Evolutionary conservation across 164 flowering plant species (phyloP), one percentile per base, ranked within the genome.

Genomic region (Macadamia tetraphylla): DNA sequence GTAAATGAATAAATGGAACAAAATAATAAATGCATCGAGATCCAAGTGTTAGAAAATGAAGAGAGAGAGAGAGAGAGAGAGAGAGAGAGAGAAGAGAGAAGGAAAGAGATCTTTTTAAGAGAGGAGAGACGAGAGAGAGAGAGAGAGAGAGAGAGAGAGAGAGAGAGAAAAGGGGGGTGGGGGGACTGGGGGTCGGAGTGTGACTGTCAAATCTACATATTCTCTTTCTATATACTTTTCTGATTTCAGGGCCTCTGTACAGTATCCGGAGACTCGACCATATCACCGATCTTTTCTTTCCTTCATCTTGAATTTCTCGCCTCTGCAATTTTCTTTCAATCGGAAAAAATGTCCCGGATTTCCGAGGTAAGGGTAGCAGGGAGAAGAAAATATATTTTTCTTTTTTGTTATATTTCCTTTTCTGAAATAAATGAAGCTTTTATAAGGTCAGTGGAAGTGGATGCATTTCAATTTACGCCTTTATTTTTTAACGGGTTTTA

Each of bases 311-410:
- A 72, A 70, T 71, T 78, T 56, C 61, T 63, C 71, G 73, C 65
- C 76, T 64, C 64, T 70, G 55, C 55, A 70, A 14, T 17, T 58
- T 70, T 49, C 58, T 32, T 48, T 58, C 23, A 49, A 66, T 59
- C 60, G 53, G 57, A 56, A 74, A 23, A 71, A 76, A 79, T 81
- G 80, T 68, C 70, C 70, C 82, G 69, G 81, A 77, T 83, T 76
- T 77, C 77, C 80, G 73, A 85, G 91, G 88, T 85, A 76, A 66
- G 75, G 58, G 40, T 11, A 11, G 56, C 30, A 18, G 3, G 17
- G 5, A 9, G 43, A 60, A 32, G n/a, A 13, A 29, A 15, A 11
- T 55, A 31, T 31, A 29, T 30, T 6, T 18, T 9, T 0, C 14
- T 44, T 32, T 60, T 58, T 48, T 43, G 3, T 48, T 23, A 49